These are phyloP conservation scores for Monilinia vaccinii-corymbosi DNA, from an alignment of 2,329 filamentous ascomycete species.

Conservation along the genomic window DNA sequence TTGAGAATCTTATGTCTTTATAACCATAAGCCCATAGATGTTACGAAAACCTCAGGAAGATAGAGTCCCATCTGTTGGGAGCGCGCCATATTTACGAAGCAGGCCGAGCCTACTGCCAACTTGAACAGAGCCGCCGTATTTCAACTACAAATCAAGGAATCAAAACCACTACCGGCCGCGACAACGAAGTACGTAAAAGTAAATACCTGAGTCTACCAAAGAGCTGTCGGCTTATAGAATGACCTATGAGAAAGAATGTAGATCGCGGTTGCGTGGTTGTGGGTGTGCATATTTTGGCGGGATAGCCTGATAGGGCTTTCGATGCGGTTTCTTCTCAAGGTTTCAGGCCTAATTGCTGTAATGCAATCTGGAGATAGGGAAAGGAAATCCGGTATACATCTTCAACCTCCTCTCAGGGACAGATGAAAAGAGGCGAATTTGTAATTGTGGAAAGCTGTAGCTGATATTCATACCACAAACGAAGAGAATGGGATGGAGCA, in stretches of 20 bases:
- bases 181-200: not conserved
- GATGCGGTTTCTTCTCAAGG: not conserved
- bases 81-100: not conserved
- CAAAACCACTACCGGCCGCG: not conserved
- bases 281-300: not conserved
- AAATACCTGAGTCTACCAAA: no score
- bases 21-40: not conserved
- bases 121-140: not conserved
- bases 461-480: not conserved
- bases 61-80: not conserved
- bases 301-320: not conserved
- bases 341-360: no score
- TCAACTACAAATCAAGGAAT: not conserved
- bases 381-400: not conserved
- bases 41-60: not conserved
- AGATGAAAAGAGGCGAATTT: not conserved
- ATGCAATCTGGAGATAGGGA: not conserved
- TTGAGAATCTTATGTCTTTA: no score
- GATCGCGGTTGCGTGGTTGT: not conserved
- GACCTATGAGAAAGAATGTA: not conserved
- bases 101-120: slow-evolving; percentile 2
- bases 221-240: not conserved
- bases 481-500: not conserved
- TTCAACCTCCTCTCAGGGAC: not conserved
- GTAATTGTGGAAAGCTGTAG: not conserved